phyloP scores from a whole-genome alignment of 163 green algal species.

The Scenedesmus sp. region DNA sequence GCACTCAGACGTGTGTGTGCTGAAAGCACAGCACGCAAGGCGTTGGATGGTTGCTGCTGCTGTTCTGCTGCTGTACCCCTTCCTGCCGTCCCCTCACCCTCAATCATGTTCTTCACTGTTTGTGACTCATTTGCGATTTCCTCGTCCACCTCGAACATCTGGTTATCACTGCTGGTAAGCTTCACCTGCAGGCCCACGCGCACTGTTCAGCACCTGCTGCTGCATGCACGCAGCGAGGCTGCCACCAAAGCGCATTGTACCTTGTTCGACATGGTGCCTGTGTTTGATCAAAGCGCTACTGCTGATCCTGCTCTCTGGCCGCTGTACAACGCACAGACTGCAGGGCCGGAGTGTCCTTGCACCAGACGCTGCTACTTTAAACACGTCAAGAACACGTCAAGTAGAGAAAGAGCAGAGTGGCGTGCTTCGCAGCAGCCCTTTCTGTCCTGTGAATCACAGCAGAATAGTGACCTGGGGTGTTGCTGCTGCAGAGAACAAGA shows the following conservation, averaged over 20 bases:
- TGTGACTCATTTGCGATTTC: constrained; percentile 79
- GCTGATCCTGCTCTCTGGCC: neutral
- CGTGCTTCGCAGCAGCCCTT: neutral
- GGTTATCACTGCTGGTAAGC: constrained; percentile 74
- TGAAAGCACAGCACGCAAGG: neutral
- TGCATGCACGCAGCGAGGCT: neutral
- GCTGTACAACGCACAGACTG: constrained; percentile 9
- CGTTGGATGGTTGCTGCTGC: neutral
- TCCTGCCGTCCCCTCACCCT: constrained; percentile 63
- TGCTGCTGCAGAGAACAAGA: neutral
- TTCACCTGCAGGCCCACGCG: constrained; percentile 68
- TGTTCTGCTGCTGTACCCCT: neutral
- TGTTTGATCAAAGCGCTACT: too few relatives aligned
- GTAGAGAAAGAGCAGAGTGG: neutral
- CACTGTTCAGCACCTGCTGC: neutral
- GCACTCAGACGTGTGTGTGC: neutral
- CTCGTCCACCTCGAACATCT: constrained; percentile 81
- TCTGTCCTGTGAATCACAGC: neutral
- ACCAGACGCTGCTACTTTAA: neutral
- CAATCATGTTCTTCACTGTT: constrained; percentile 87
- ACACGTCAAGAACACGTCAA: neutral
- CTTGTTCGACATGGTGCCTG: constrained; percentile 43
- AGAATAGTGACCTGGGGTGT: neutral
- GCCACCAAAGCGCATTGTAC: neutral
- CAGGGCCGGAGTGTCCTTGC: neutral